Base-by-base conservation (phyloP, 768 basidiomycete genomes). In the Lactifluus echinatus region DNA sequence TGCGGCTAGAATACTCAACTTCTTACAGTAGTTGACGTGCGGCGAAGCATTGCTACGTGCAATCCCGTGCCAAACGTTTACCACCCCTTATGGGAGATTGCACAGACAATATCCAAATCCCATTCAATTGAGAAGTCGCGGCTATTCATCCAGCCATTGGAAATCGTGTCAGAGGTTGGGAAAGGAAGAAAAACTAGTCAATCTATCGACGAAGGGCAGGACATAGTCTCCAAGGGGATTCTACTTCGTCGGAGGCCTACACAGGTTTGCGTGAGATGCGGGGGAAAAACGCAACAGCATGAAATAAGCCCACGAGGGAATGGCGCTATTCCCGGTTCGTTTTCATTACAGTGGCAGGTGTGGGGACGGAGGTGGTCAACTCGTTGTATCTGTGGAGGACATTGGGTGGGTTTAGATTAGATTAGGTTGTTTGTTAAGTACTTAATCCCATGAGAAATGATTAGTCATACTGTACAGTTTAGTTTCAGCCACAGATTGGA, bases 321-420 rank as follows among this genome's bases (percentile, higher is more conserved):
- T 71, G 72, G 21, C 1, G 7, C 48, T 1, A 15, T 44, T 29
- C 47, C 53, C 2, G 53, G 53, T 17, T n/a, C 48, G 49, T 60
- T 68, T n/a, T 76, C 72, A 55, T 75, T 66, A 28, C 66, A 67
- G 39, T 79, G 88, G 87, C 74, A 69, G 49, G 71, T 75, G 19
- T 91, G 86, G 85, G 82, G 85, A 69, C 80, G 71, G 60, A 74
- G 73, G 63, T 89, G 82, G 83, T 68, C 67, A 31, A 67, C 64
- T 23, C 75, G 75, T 24, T 91, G 88, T 68, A 73, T 89, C 19
- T 91, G 88, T 70, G 85, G 85, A 26, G 88, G 88, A 10, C 64
- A 69, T 10, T 90, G 87, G 88, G 51, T 53, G 1, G 34, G 21
- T 2, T 24, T 28, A 26, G 2, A 15, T 31, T 37, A 29, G 36